A percentile compares a stretch with the other conserved stretches of the same genome.
Evolutionary conservation across 306 rosid genomes (phyloP).

Genomic region (Comarum palustre): DNA sequence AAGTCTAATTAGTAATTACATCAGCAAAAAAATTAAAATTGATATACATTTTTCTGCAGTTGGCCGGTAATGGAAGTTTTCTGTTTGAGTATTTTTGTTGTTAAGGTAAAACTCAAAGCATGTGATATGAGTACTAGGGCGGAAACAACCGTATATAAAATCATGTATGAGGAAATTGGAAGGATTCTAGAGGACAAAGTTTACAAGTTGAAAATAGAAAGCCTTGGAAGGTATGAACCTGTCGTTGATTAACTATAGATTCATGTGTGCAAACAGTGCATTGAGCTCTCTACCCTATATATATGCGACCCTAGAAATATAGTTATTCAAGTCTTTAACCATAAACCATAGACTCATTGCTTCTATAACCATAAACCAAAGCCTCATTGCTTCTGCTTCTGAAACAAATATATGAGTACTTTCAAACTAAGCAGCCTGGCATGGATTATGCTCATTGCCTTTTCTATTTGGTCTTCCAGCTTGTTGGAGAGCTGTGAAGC

Average conservation of each 20-base stretch:
- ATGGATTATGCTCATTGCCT: slow-evolving; percentile 30
- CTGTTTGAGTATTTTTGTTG: not conserved
- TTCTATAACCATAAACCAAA: not conserved
- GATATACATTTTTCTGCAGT: not conserved
- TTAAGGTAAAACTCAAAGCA: slow-evolving; percentile 8
- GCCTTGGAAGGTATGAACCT: slow-evolving; percentile 6
- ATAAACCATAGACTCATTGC: not conserved
- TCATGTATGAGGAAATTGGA: not conserved
- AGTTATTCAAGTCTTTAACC: not conserved
- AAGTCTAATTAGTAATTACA: not conserved
- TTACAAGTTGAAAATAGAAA: not conserved
- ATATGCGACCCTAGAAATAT: not conserved
- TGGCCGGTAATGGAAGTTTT: slow-evolving; percentile 25
- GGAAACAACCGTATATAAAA: slow-evolving; percentile 1
- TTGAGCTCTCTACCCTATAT: slow-evolving; percentile 28
- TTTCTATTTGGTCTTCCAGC: slow-evolving; percentile 27
- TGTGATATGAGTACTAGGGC: slow-evolving; percentile 18
- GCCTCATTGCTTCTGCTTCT: not conserved
- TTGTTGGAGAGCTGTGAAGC: slow-evolving; percentile 41
- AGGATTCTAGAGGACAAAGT: not conserved
- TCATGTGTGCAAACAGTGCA: slow-evolving; percentile 45
- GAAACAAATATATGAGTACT: slow-evolving; percentile 22
- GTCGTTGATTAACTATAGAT: slow-evolving; percentile 28
- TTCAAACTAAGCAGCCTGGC: slow-evolving; percentile 28
- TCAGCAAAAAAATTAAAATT: not conserved